Evolutionary conservation across 2,329 filamentous ascomycete species (phyloP).

Genomic region (Phialemonium atrogriseum): DNA sequence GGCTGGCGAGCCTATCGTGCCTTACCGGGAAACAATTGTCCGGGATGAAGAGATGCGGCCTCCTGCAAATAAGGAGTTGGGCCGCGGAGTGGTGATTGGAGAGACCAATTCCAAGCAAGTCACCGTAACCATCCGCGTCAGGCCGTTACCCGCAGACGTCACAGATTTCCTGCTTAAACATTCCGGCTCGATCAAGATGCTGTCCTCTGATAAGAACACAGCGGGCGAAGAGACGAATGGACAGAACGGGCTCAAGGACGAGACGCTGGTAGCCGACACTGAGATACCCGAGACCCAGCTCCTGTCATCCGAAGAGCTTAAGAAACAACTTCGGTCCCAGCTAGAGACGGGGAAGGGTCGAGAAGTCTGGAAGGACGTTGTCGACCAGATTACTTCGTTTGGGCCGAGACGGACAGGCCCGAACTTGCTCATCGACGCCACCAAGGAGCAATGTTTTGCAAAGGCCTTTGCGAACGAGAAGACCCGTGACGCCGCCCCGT

Average conservation of each 20-base stretch:
- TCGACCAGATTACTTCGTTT: slow-evolving; percentile 82
- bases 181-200: slow-evolving; percentile 63
- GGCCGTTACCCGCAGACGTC: slow-evolving; percentile 68
- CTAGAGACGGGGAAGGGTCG: slow-evolving; percentile 66
- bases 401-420: slow-evolving; percentile 78
- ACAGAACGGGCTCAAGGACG: slow-evolving; percentile 27
- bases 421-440: slow-evolving; percentile 82
- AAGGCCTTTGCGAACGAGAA: slow-evolving; percentile 49
- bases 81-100: slow-evolving; percentile 69
- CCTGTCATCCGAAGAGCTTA: slow-evolving; percentile 69
- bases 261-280: slow-evolving; percentile 41
- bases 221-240: slow-evolving; percentile 27
- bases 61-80: slow-evolving; percentile 75
- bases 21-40: slow-evolving; percentile 89
- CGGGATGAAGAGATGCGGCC: slow-evolving; percentile 85
- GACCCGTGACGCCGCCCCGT: slow-evolving; percentile 21
- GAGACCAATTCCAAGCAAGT: slow-evolving; percentile 82
- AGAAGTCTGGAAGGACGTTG: slow-evolving; percentile 67
- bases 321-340: slow-evolving; percentile 56
- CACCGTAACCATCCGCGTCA: slow-evolving; percentile 65
- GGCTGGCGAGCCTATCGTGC: slow-evolving; percentile 87
- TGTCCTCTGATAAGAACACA: slow-evolving; percentile 64
- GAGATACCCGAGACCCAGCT: slow-evolving; percentile 51
- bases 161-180: slow-evolving; percentile 84
- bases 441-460: slow-evolving; percentile 60